Base-by-base conservation (phyloP, 2,329 filamentous ascomycete species). In the Diplodia sapinea region DNA sequence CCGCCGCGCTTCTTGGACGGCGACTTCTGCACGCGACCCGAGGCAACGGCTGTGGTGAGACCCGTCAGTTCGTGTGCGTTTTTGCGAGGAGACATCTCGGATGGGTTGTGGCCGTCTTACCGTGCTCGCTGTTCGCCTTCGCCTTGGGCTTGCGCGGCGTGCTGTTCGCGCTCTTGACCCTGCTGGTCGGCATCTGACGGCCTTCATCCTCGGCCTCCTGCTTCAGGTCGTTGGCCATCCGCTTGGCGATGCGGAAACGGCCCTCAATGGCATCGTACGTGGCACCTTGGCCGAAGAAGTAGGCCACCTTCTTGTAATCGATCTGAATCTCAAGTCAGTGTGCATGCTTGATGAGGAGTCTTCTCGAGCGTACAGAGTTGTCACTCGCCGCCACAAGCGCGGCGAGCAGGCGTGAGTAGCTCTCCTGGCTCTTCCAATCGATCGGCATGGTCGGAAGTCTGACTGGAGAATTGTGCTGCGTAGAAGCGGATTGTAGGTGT, bases 231-330 rank as follows among this genome's bases (percentile, higher is more conserved):
- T 74, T 72, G 0, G 83, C 82, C 1, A 74, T 59, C 57, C 79
- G 79, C 57, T 83, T 84, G 68, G 79, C 80, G 55, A 76, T 78
- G 52, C 82, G 80, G 43, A 86, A 79, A 2, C 78, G 79, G 52
- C 78, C 77, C 69, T 85, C 80, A 29, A 86, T 79, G 0, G 83
- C 75, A 68, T 84, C 77, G 73, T 83, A 84, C 0, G 81, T 84
- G 0, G 82, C 81, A 0, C 79, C 80, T 8, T 77, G 70, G 1
- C 81, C 82, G 70, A 82, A 86, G 63, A 82, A 73, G 2, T 73
- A 71, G 0, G 83, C 83, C 29, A 84, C 79, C 3, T 76, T 73
- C 1, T 71, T 72, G 71, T 81, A 79, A 67, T 85, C 79, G 26
- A 84, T 75, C 84, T 86, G 51, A 2, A 6, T 6, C 29, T 17